Evolutionary conservation across 2,329 filamentous ascomycete genomes (phyloP).

Genomic region (Cercospora sp.): DNA sequence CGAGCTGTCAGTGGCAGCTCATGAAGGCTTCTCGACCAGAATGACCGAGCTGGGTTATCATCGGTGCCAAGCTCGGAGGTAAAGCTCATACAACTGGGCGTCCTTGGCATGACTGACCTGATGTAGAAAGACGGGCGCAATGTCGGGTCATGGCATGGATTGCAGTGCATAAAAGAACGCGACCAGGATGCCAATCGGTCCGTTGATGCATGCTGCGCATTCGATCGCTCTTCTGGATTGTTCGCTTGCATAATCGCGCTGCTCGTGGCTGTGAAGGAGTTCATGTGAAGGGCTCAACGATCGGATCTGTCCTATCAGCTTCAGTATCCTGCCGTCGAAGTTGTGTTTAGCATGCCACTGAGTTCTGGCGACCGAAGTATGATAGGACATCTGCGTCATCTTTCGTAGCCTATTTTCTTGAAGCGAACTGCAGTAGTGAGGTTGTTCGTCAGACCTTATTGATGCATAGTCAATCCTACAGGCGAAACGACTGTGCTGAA

Average conservation of each 20-base stretch:
- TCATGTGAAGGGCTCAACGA: not conserved
- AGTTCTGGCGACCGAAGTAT: not conserved
- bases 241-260: not conserved
- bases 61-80: not conserved
- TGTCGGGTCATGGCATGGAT: not conserved
- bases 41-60: not conserved
- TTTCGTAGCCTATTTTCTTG: not conserved
- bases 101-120: slow-evolving; percentile 27
- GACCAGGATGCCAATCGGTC: not conserved
- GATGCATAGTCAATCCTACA: not conserved
- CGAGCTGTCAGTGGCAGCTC: not conserved
- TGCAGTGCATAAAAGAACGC: not conserved
- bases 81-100: slow-evolving; percentile 24
- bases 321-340: not conserved
- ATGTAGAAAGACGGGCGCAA: slow-evolving; percentile 18
- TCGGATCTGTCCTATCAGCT: not conserved
- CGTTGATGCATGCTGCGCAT: not conserved
- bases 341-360: not conserved
- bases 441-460: not conserved
- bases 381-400: not conserved
- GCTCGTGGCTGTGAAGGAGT: not conserved
- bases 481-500: not conserved
- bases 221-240: not conserved
- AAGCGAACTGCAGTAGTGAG: not conserved
- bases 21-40: not conserved